Percentiles rank a stretch among this genome's conserved stretches.
Conservation (phyloP, 352 stramenopile genomes). For the Phytophthora tentaculata region DNA sequence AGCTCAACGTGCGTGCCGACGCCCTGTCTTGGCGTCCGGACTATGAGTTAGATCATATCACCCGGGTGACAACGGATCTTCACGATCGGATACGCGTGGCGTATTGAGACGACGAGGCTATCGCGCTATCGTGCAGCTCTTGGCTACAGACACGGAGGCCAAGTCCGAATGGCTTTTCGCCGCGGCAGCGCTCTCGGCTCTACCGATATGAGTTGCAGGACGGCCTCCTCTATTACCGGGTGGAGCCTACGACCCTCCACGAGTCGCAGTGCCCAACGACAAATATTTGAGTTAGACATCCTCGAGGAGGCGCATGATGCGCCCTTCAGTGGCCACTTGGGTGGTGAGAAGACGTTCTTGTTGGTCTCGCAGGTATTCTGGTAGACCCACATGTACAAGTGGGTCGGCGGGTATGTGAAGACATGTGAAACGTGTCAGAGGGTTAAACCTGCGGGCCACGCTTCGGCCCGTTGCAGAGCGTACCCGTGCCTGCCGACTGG, state of each 20-base stretch:
- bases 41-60: no score
- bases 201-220: neutral
- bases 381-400: slow-evolving; percentile 31
- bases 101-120: neutral
- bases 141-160: neutral
- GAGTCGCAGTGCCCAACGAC: neutral
- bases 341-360: neutral
- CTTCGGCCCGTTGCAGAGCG: slow-evolving; percentile 12
- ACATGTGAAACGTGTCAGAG: slow-evolving; percentile 21
- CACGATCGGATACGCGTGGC: no score
- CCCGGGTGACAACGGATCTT: no score
- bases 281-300: neutral
- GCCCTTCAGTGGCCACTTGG: neutral
- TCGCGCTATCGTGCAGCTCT: neutral
- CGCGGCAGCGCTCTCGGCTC: neutral
- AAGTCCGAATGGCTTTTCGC: neutral
- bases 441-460: slow-evolving; percentile 2
- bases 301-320: neutral
- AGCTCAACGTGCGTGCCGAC: no score
- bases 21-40: no score
- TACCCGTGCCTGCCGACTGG: slow-evolving; percentile 23
- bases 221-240: neutral
- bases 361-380: neutral
- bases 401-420: slow-evolving; percentile 18
- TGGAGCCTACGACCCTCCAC: neutral